Conservation (phyloP, 768 basidiomycete species). For the Sarcodon aspratus region DNA sequence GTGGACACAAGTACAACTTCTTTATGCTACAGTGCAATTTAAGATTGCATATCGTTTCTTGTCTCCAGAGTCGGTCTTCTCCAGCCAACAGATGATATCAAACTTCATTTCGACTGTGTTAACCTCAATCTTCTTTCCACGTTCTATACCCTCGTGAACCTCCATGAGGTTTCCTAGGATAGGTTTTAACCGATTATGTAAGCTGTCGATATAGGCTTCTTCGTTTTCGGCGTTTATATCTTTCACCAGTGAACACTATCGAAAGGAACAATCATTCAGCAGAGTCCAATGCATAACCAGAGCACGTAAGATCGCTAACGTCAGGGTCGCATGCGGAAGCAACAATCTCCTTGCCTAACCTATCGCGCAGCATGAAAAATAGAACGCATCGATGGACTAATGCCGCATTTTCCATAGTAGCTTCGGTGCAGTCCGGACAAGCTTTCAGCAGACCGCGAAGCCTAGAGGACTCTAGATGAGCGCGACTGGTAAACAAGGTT, state of each 20-base stretch:
- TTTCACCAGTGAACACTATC: constrained; percentile 31
- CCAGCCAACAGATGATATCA: too few species aligned
- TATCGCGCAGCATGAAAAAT: constrained; percentile 41
- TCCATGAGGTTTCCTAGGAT: constrained; percentile 36
- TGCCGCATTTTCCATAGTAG: constrained; percentile 30
- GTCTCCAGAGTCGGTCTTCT: too few species aligned
- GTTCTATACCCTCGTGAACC: constrained; percentile 18
- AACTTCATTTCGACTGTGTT: too few species aligned
- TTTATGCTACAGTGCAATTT: too few species aligned
- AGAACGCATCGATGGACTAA: constrained; percentile 34
- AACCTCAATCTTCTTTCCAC: too few species aligned
- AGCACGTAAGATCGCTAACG: constrained; percentile 13
- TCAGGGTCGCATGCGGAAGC: constrained; percentile 40
- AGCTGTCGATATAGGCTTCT: constrained; percentile 19
- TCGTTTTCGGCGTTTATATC: constrained; percentile 36
- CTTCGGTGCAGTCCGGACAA: constrained; percentile 32
- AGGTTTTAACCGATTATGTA: constrained; percentile 30
- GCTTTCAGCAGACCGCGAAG: constrained; percentile 29
- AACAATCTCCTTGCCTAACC: constrained; percentile 26
- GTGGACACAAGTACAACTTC: too few species aligned
- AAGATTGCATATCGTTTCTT: too few species aligned
- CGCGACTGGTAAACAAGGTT: neutral
- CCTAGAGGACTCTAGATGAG: neutral
- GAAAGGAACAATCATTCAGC: constrained; percentile 1
- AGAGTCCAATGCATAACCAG: constrained; percentile 9